Evolutionary conservation across 169 alveolate genomes (phyloP).

Genomic region (Plasmodium falciparum): DNA sequence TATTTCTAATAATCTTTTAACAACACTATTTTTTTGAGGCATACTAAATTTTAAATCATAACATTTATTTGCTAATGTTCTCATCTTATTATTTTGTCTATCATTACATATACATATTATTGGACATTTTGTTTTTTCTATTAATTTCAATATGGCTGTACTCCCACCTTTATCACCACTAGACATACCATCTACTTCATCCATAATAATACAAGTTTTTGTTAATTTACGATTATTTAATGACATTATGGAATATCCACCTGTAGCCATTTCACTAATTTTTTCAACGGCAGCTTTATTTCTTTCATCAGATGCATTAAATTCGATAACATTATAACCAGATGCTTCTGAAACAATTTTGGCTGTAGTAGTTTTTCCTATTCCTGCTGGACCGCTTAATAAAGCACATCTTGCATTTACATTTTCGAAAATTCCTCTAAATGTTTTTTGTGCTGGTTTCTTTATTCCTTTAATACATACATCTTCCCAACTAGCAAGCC

Average conservation of each 20-base stretch:
- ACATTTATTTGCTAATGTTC: constrained; percentile 93
- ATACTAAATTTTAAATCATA: constrained; percentile 94
- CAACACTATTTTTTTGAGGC: constrained; percentile 90
- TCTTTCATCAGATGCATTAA: constrained; percentile 98
- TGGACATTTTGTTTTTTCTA: constrained; percentile 95
- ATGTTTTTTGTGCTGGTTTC: constrained; percentile 78
- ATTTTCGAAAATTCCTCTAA: constrained; percentile 77
- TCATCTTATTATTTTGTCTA: constrained; percentile 85
- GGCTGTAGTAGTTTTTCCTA: constrained; percentile 98
- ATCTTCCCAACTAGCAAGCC: constrained; percentile 96
- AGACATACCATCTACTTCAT: constrained; percentile 99
- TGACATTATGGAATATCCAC: constrained; percentile 83
- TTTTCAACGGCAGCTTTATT: constrained; percentile 94
- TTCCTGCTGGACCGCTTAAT: constrained; percentile 99
- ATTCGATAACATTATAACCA: constrained; percentile 94
- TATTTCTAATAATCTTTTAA: constrained; percentile 89
- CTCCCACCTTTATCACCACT: constrained; percentile 99
- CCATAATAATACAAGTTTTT: constrained; percentile 92
- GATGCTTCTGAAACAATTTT: constrained; percentile 91
- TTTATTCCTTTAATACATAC: constrained; percentile 90
- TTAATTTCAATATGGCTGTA: constrained; percentile 94
- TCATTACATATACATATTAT: constrained; percentile 98
- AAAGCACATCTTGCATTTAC: constrained; percentile 94
- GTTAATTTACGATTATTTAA: constrained; percentile 77
- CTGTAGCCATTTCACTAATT: constrained; percentile 86